These are phyloP conservation scores for Aspergillus quadricinctus DNA, from an alignment of 2,329 filamentous ascomycete species.

Conservation along the genomic window DNA sequence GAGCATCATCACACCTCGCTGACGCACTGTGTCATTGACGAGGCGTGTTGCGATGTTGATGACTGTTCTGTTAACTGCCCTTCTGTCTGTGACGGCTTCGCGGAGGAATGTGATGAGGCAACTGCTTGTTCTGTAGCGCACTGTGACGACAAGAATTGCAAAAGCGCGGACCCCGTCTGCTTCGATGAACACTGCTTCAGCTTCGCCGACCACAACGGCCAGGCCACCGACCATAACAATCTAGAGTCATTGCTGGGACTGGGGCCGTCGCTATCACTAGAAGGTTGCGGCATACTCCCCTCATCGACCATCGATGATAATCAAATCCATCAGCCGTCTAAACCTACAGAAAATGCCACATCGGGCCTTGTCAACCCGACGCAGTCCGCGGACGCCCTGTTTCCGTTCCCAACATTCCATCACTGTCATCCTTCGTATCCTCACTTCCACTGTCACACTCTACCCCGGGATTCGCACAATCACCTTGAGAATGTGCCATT, in stretches of 20 bases:
- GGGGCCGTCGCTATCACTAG: slow-evolving; percentile 25
- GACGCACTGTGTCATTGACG: slow-evolving; percentile 25
- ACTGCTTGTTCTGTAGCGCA: slow-evolving; percentile 34
- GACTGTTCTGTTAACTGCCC: slow-evolving; percentile 35
- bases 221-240: slow-evolving; percentile 21
- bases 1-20: slow-evolving; percentile 26
- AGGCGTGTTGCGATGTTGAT: slow-evolving; percentile 38
- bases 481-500: slow-evolving; percentile 19
- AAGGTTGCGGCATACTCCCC: slow-evolving; percentile 24
- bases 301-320: slow-evolving; percentile 16
- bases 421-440: slow-evolving; percentile 23
- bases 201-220: slow-evolving; percentile 11
- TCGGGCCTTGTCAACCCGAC: slow-evolving; percentile 12
- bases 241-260: slow-evolving; percentile 33
- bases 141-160: slow-evolving; percentile 26
- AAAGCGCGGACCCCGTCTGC: slow-evolving; percentile 31
- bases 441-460: slow-evolving; percentile 27
- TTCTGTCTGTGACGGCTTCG: slow-evolving; percentile 39
- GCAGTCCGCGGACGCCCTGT: slow-evolving; percentile 13
- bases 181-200: slow-evolving; percentile 37
- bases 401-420: slow-evolving; percentile 18
- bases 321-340: slow-evolving; percentile 16
- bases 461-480: slow-evolving; percentile 25
- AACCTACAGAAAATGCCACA: slow-evolving; percentile 15
- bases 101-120: slow-evolving; percentile 37